Percentiles rank a stretch among this genome's conserved stretches.
Evolutionary conservation across 306 rosid genomes (phyloP).

Genomic region (Potentilla sterilis): DNA sequence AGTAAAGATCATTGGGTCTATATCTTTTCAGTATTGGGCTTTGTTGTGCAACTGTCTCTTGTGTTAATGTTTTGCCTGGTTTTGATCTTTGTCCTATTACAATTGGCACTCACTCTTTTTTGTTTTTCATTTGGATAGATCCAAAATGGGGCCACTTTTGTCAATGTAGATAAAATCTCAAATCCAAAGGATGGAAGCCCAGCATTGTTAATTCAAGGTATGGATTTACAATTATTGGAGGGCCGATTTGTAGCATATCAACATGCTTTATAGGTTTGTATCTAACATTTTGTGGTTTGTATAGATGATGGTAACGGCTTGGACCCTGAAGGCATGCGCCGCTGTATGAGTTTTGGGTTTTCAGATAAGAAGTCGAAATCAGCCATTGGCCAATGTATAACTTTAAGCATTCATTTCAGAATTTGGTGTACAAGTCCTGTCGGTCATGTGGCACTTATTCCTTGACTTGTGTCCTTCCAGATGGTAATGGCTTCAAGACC

Average conservation of each 20-base stretch:
- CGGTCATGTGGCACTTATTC: constrained; percentile 28
- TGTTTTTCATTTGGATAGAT: constrained; percentile 59
- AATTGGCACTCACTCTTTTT: constrained; percentile 27
- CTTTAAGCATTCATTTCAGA: constrained; percentile 28
- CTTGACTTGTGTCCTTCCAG: constrained; percentile 52
- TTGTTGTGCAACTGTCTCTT: constrained; percentile 11
- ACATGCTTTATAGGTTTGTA: constrained; percentile 10
- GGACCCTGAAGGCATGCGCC: constrained; percentile 82
- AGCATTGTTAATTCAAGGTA: constrained; percentile 90
- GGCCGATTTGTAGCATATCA: constrained; percentile 15
- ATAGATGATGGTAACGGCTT: constrained; percentile 93
- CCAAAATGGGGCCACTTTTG: constrained; percentile 93
- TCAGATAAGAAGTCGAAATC: constrained; percentile 68
- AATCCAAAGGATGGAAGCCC: constrained; percentile 84
- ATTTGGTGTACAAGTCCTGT: constrained; percentile 20
- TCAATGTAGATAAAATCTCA: constrained; percentile 67
- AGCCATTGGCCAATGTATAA: constrained; percentile 89
- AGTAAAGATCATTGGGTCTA: background rate
- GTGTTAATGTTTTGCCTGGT: constrained; percentile 4
- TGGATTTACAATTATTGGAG: constrained; percentile 19
- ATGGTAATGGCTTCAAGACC: constrained; percentile 99
- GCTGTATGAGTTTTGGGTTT: constrained; percentile 95
- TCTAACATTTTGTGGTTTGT: constrained; percentile 24
- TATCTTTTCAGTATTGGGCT: background rate
- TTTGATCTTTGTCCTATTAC: constrained; percentile 18